Base-by-base conservation (phyloP, 2,329 filamentous ascomycete genomes). In the Sporothrix pallida region DNA sequence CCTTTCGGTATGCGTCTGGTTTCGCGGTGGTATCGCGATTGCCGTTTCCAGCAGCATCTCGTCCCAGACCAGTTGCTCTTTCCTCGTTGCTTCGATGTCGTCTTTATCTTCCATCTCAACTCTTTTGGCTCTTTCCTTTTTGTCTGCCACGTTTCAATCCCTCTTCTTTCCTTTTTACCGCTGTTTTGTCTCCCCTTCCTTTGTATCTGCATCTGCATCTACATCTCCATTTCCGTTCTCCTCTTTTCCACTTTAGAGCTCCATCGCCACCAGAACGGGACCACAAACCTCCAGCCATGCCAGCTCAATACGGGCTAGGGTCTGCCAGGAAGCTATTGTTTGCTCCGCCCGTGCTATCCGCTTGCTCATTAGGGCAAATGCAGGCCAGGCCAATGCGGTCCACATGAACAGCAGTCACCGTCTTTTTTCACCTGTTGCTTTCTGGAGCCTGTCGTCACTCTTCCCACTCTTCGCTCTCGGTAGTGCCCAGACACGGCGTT, bases 331-430 rank as follows among this genome's bases (percentile, higher is more conserved):
- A 70, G 52, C 68, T 58, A 58, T 46, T 23, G n/a, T 44, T 52
- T 58, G 68, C 52, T 70, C 68, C 68, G 52, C 68, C 50, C 31
- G 52, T 70, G 50, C 52, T 58, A 58, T 46, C 68, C 68, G 68
- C 68, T 58, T 70, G 23, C 67, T 20, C n/a, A 37, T 31, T 52
- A 68, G 63, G 63, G 63, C 63, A 48, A 50, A 69, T 69, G 65
- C 23, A 26, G 23, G 23, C 23, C 63, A 50, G 62, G 12, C 67
- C 46, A 69, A 42, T 42, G 23, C 26, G 37, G n/a, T 44, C 50
- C 50, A 56, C 68, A 20, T n/a, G 23, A 9, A 17, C 68, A 44
- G 26, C 50, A 70, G 68, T 44, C 68, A 58, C 52, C n/a, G 37
- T 44, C 37, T 58, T 56, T 58, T 70, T 52, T 31, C 9, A 13